Evolutionary conservation across 257 asterid genomes (phyloP).

Genomic region (Henckelia pumila): DNA sequence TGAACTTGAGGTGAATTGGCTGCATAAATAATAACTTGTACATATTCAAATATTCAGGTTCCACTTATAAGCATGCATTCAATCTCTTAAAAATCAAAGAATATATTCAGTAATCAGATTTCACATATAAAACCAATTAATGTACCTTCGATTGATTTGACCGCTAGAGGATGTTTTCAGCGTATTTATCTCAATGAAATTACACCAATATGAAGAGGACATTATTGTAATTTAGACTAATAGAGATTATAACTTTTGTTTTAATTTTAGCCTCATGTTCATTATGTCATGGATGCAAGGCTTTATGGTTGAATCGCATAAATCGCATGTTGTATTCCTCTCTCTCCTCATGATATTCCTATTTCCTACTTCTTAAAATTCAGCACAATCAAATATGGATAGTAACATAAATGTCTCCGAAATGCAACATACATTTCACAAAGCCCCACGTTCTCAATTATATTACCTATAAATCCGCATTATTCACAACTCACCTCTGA

Average conservation of each 20-base stretch:
- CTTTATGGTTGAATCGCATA: neutral
- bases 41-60: neutral
- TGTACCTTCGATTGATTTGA: neutral
- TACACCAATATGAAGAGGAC: neutral
- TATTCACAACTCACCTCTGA: conserved; percentile 58
- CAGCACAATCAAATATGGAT: neutral
- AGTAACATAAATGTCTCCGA: neutral
- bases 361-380: neutral
- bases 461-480: neutral
- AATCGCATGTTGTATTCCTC: neutral
- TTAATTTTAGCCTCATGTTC: neutral
- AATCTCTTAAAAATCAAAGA: neutral
- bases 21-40: neutral
- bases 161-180: no score
- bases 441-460: neutral
- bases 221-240: neutral
- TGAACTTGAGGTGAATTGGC: neutral
- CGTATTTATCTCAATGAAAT: neutral
- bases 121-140: no score
- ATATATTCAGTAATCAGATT: no score
- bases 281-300: neutral
- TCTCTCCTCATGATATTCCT: neutral
- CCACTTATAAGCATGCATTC: neutral
- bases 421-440: neutral
- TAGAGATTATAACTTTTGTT: no score